These are phyloP conservation scores for Wilhelminamyces savonicus DNA, from an alignment of 805 yeast species.

Conservation along the genomic window DNA sequence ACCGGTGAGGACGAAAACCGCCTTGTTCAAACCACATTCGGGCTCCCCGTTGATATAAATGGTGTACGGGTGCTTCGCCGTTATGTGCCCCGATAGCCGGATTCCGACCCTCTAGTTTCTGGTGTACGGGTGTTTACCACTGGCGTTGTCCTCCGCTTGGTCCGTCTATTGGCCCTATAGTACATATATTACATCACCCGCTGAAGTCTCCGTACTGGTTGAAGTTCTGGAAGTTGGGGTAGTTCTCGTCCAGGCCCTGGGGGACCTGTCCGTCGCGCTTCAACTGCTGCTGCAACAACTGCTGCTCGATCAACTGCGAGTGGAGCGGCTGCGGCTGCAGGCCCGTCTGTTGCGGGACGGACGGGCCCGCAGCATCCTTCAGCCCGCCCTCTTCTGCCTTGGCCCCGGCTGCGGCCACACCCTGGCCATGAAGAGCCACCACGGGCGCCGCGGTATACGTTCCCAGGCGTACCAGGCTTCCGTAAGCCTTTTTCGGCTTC, in stretches of 20 bases:
- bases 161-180: no score
- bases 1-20: no score
- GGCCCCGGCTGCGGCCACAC: conserved; percentile 1
- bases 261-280: conserved; percentile 1
- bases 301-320: conserved; percentile 13
- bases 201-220: no score
- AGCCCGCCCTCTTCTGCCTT: conserved; percentile 7
- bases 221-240: conserved; percentile 3
- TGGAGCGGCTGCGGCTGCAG: conserved; percentile 10
- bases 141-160: no score
- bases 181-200: no score
- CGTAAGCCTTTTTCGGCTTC: conserved; percentile 38
- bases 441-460: conserved; percentile 1
- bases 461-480: neutral
- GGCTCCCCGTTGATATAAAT: neutral
- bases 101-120: no score
- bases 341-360: conserved; percentile 6
- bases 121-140: no score
- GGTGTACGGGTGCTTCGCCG: no score
- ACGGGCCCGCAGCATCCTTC: conserved; percentile 4
- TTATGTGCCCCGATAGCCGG: conserved; percentile 5
- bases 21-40: no score
- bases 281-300: conserved; percentile 5
- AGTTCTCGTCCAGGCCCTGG: conserved; percentile 1
- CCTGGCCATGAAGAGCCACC: neutral